These are phyloP conservation scores for Yarrowia deformans DNA, from an alignment of 805 yeast genomes.

Conservation along the genomic window DNA sequence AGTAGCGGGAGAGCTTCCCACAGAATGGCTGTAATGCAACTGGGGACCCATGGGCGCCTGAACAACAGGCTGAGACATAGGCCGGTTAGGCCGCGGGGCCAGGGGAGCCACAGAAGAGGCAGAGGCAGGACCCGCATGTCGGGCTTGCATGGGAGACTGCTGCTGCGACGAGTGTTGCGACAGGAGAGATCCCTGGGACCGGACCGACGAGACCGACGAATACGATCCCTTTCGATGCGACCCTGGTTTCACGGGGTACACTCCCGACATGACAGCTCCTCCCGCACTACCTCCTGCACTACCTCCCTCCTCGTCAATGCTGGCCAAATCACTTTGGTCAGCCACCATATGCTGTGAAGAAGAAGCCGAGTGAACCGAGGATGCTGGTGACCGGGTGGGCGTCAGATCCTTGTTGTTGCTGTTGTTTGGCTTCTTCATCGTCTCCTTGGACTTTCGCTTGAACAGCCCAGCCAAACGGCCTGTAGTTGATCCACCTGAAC, in stretches of 20 bases:
- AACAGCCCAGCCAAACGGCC: constrained; percentile 28
- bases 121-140: constrained; percentile 8
- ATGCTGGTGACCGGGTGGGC: constrained; percentile 14
- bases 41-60: constrained; percentile 4
- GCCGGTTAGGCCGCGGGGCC: constrained; percentile 1
- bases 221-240: constrained; percentile 26
- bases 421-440: background rate
- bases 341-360: constrained; percentile 14
- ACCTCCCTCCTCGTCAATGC: constrained; percentile 31
- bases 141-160: constrained; percentile 26
- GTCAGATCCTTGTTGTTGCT: constrained; percentile 2
- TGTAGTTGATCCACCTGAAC: background rate
- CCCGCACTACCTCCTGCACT: background rate
- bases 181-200: constrained; percentile 3
- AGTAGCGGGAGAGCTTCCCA: constrained; percentile 13
- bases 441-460: constrained; percentile 35
- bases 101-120: constrained; percentile 24
- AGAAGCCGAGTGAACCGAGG: constrained; percentile 24
- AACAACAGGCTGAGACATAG: constrained; percentile 25
- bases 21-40: constrained; percentile 17
- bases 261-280: background rate
- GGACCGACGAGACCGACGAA: constrained; percentile 26
- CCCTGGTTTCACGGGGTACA: background rate
- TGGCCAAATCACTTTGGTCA: constrained; percentile 33
- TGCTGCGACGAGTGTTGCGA: constrained; percentile 29